Percentiles rank a stretch among this genome's conserved stretches.
Conservation (phyloP, 495 filamentous ascomycete species). For the Podospora pseudopauciseta region DNA sequence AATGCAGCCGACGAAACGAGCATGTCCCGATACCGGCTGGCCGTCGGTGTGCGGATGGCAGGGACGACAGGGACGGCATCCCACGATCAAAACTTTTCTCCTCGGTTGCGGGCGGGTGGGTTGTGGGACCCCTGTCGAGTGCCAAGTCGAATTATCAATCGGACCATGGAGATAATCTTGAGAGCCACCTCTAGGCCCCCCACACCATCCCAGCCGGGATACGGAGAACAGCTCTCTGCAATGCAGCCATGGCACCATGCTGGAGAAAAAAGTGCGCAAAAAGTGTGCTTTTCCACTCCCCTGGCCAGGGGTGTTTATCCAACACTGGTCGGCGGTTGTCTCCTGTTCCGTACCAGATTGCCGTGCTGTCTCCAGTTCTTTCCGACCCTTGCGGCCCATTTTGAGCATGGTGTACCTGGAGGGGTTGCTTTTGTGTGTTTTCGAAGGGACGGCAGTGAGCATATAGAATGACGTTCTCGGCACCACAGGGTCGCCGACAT, state of each 20-base stretch:
- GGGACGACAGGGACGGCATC: not conserved
- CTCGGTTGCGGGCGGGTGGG: not conserved
- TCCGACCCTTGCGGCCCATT: not conserved
- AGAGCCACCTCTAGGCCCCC: not conserved
- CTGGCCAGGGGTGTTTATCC: not conserved
- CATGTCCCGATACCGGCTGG: slow-evolving; percentile 6
- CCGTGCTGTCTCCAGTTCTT: not conserved
- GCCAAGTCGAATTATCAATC: slow-evolving; percentile 7
- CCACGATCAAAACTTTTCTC: not conserved
- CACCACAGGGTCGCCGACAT: not conserved
- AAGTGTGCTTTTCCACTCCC: not conserved
- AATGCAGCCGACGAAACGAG: not conserved
- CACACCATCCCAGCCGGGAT: not conserved
- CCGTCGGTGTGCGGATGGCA: not conserved
- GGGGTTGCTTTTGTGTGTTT: not conserved
- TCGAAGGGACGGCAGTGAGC: not conserved
- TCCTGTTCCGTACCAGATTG: not conserved
- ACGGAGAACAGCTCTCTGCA: too few relatives aligned
- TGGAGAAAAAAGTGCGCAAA: not conserved
- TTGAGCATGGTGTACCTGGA: not conserved
- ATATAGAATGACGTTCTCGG: not conserved
- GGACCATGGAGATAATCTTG: not conserved
- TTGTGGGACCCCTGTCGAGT: not conserved
- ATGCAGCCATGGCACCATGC: not conserved
- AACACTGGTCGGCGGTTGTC: not conserved